Evolutionary conservation across 202 grass and related monocot species (phyloP).

Genomic region (Alloteropsis angusta): DNA sequence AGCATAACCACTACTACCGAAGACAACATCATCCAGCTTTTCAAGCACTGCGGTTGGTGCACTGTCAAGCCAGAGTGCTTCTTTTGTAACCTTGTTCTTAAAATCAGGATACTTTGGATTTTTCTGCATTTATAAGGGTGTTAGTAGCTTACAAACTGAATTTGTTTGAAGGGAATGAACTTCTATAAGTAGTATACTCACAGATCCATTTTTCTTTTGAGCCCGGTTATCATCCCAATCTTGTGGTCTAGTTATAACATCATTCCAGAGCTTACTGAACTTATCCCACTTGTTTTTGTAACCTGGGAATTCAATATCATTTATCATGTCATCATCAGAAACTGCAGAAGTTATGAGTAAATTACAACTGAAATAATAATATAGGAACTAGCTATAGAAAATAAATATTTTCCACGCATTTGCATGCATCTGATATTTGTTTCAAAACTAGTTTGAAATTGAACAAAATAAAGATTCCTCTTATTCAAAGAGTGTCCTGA

Average conservation of each 20-base stretch:
- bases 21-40: constrained; percentile 49
- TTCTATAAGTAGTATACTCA: constrained; percentile 25
- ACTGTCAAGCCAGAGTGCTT: constrained; percentile 46
- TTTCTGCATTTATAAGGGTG: constrained; percentile 30
- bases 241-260: constrained; percentile 50
- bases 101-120: constrained; percentile 60
- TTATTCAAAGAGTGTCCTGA: background rate
- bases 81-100: constrained; percentile 36
- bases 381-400: background rate
- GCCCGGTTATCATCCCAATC: constrained; percentile 65
- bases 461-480: no score
- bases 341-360: background rate
- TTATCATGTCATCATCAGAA: background rate
- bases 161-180: constrained; percentile 5
- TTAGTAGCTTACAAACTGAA: background rate
- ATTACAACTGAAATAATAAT: background rate
- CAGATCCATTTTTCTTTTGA: constrained; percentile 56
- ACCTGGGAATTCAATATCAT: constrained; percentile 36
- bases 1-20: constrained; percentile 20
- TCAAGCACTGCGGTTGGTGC: constrained; percentile 32
- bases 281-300: constrained; percentile 30
- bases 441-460: background rate
- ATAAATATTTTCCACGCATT: background rate
- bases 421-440: background rate
- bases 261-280: constrained; percentile 46